Evolutionary conservation across 176 grass and related monocot genomes (phyloP), one percentile per base, ranked within the genome.

Genomic region (Poa annua): DNA sequence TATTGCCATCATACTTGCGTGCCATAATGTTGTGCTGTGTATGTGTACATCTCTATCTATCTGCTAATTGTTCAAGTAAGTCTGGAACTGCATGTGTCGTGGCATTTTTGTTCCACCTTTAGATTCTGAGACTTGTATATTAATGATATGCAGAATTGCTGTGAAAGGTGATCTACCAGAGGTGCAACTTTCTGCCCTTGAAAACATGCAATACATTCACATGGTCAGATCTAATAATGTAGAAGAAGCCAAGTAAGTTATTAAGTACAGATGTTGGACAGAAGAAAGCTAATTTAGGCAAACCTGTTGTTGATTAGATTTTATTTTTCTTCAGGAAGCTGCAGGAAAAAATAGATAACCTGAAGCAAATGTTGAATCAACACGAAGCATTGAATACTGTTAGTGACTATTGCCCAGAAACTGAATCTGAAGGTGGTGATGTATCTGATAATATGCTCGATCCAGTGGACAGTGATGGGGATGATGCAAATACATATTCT

Each of bases 181-280:
- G 16, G 83, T 79, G 32, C 90, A 98, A 83, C 83, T 98, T 64
- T 73, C 74, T 71, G 96, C 96, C 22, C 92, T 98, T 66, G 91
- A 98, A 70, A 98, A 98, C 69, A 98, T 98, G 89, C 92, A 98
- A 45, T 93, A 98, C 66, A 92, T 80, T 81, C 83, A 98, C 77
- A 98, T 95, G 89, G 74, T 95, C 86, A 93, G 96, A 85, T 98
- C 91, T 90, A 83, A 93, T 64, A 93, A 95, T 87, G 41, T 86
- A 51, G 82, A 93, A 91, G 77, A 95, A 85, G 90, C 96, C 47
- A 93, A 90, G 96, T 95, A 87, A 84, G 83, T 87, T 70, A 60
- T 11, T 78, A 74, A 78, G 8, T 47, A 50, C 36, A 78, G 11
- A 47, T 56, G 29, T 41, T 86, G 55, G 24, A 47, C 19, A 65